Evolutionary conservation across 345 rosid genomes (phyloP).

Genomic region (Euphorbia pulcherrima): DNA sequence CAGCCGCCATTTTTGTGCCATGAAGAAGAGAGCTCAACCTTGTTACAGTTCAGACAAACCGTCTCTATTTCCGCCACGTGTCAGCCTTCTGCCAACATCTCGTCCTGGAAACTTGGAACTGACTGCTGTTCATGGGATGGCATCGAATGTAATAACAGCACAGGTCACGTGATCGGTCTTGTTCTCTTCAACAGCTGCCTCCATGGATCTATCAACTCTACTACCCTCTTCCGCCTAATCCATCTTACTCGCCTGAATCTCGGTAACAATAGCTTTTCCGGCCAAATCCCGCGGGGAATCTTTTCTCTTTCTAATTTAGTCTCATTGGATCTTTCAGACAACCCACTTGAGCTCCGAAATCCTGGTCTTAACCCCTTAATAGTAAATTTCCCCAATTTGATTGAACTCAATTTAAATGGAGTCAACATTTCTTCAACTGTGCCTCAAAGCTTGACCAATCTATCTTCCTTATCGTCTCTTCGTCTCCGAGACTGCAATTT

Average conservation of each 20-base stretch:
- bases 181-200: slow-evolving; percentile 13
- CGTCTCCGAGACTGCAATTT: background rate
- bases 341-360: background rate
- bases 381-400: background rate
- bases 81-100: background rate
- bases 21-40: no score
- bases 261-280: background rate
- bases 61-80: background rate
- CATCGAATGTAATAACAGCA: background rate
- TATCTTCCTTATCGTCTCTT: background rate
- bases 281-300: slow-evolving; percentile 16
- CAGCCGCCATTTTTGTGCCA: no score
- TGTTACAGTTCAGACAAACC: background rate
- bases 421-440: background rate
- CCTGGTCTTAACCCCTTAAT: background rate
- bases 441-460: background rate
- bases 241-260: slow-evolving; percentile 22
- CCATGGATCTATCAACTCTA: slow-evolving; percentile 22
- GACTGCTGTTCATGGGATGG: slow-evolving; percentile 6
- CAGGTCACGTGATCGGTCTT: slow-evolving; percentile 10
- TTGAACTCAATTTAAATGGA: background rate
- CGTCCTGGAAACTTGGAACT: background rate
- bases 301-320: background rate
- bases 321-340: background rate
- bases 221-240: slow-evolving; percentile 15